Conservation (phyloP, 805 yeast species). For the Wickerhamiella shivajii region DNA sequence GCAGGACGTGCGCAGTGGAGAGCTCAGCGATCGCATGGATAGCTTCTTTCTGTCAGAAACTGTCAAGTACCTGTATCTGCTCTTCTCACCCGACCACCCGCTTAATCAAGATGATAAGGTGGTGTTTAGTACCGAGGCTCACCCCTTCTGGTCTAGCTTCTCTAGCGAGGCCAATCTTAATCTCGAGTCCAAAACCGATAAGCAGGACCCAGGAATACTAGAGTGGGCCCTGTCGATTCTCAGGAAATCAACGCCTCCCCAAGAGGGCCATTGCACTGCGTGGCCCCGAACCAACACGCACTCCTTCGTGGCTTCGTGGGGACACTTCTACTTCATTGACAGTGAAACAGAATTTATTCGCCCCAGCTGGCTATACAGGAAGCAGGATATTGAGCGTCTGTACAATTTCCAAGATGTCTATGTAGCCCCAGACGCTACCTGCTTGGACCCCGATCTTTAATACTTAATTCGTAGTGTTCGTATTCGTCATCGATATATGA, state of each 20-base stretch:
- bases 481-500: background rate
- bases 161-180: background rate
- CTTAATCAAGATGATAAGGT: slow-evolving; percentile 32
- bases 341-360: slow-evolving; percentile 1
- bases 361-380: slow-evolving; percentile 2
- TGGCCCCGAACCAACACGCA: background rate
- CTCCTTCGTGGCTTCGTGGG: slow-evolving; percentile 24
- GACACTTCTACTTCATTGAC: slow-evolving; percentile 20
- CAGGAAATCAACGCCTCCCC: too few species aligned
- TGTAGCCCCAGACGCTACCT: slow-evolving; percentile 9
- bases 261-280: too few species aligned
- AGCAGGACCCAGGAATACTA: background rate
- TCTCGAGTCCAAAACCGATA: too few species aligned
- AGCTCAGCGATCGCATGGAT: slow-evolving; percentile 72
- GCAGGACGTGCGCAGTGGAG: slow-evolving; percentile 50
- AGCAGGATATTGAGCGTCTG: background rate
- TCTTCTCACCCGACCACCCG: slow-evolving; percentile 55
- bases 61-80: slow-evolving; percentile 61
- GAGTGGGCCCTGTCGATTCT: too few species aligned
- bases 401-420: slow-evolving; percentile 13
- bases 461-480: background rate
- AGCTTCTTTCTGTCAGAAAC: slow-evolving; percentile 82
- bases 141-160: slow-evolving; percentile 60
- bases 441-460: slow-evolving; percentile 3
- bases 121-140: slow-evolving; percentile 79